These are phyloP conservation scores for Skeletonema marinoi DNA, from an alignment of 108 stramenopile species.

Conservation along the genomic window DNA sequence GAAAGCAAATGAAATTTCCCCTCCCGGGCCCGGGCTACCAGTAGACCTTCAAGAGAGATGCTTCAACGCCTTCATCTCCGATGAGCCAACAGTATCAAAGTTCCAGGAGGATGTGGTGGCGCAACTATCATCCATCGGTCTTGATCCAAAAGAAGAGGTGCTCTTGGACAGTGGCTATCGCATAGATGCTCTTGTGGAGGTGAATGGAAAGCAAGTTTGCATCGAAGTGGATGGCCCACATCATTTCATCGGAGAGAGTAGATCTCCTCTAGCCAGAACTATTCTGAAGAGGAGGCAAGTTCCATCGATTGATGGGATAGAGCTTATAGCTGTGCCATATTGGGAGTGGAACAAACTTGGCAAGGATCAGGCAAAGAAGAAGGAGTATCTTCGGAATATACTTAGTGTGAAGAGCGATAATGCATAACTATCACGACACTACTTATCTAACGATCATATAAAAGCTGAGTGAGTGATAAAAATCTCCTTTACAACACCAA, in stretches of 20 bases:
- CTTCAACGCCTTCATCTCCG: slow-evolving; percentile 3
- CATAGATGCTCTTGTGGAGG: background rate
- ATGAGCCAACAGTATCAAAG: background rate
- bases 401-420: too few species aligned
- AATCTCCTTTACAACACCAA: too few species aligned
- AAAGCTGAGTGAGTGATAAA: too few species aligned
- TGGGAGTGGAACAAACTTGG: too few species aligned
- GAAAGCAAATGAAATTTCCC: background rate
- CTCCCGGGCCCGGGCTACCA: background rate
- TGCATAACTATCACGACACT: too few species aligned
- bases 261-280: background rate
- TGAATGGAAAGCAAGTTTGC: slow-evolving; percentile 4
- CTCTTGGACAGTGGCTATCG: too few species aligned
- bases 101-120: slow-evolving; percentile 16
- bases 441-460: too few species aligned
- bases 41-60: slow-evolving; percentile 18
- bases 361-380: too few species aligned
- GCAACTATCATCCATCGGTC: background rate
- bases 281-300: background rate
- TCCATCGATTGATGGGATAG: too few species aligned
- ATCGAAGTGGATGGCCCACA: slow-evolving; percentile 24
- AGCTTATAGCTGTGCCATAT: too few species aligned
- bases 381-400: too few species aligned
- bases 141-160: background rate
- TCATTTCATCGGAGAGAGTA: slow-evolving; percentile 7